These are phyloP conservation scores for Neckera pumila DNA, from an alignment of 225 moss, liverwort and hornwort species.

Conservation along the genomic window DNA sequence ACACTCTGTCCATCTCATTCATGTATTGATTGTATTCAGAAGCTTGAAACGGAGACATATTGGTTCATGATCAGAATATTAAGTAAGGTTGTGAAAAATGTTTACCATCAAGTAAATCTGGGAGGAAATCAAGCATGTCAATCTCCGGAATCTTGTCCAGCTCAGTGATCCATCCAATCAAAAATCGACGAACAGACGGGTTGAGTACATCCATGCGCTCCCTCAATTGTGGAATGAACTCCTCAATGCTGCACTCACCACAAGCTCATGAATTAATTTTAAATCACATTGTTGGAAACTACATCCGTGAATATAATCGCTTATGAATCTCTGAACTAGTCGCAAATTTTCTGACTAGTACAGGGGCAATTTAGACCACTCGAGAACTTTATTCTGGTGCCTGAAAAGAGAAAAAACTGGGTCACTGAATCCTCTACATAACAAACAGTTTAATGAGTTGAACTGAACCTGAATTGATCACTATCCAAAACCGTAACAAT, in stretches of 20 bases:
- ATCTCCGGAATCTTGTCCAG: conserved; percentile 52
- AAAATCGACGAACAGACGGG: conserved; percentile 40
- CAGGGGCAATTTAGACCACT: neutral
- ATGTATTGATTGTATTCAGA: neutral
- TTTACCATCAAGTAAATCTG: conserved; percentile 59
- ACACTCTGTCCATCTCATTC: neutral
- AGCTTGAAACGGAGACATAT: neutral
- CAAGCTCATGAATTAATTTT: neutral
- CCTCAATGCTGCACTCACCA: conserved; percentile 40
- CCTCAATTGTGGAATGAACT: conserved; percentile 45
- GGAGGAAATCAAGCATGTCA: conserved; percentile 65
- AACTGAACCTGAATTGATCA: conserved; percentile 54
- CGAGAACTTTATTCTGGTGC: neutral
- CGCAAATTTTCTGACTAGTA: neutral
- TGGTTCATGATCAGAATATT: neutral
- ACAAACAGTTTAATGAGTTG: neutral
- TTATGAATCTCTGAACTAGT: neutral
- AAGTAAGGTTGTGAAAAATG: neutral
- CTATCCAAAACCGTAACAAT: conserved; percentile 29
- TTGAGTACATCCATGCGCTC: conserved; percentile 66
- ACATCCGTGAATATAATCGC: neutral
- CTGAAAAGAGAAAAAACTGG: neutral
- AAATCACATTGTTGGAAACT: neutral
- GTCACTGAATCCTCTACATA: neutral
- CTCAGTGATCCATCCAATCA: conserved; percentile 65